These are phyloP conservation scores for Oidium heveae DNA, from an alignment of 2,329 filamentous ascomycete species.

Conservation along the genomic window DNA sequence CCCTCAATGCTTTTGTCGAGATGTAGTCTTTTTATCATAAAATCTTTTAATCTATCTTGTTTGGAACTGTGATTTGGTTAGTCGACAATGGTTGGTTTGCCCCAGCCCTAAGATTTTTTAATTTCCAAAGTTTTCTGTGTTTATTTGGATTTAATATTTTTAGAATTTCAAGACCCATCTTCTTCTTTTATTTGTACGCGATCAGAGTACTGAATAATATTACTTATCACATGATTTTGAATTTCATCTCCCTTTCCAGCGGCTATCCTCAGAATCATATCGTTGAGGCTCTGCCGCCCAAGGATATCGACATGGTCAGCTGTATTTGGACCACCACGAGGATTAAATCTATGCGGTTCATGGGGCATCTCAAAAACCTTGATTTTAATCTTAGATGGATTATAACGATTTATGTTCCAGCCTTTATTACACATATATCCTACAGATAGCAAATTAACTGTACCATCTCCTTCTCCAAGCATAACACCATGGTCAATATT, in stretches of 20 bases:
- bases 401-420: constrained; percentile 84
- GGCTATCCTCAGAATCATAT: constrained; percentile 65
- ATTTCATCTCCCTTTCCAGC: constrained; percentile 66
- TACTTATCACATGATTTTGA: constrained; percentile 50
- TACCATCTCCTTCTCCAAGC: constrained; percentile 88
- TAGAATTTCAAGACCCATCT: constrained; percentile 5
- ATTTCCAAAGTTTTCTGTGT: too few species aligned
- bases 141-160: too few species aligned
- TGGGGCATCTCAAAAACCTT: constrained; percentile 91
- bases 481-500: constrained; percentile 69
- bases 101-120: too few species aligned
- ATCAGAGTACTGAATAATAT: constrained; percentile 59
- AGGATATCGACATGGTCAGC: constrained; percentile 95
- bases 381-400: constrained; percentile 58
- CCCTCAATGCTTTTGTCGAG: too few species aligned
- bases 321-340: constrained; percentile 42
- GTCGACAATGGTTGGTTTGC: too few species aligned
- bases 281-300: constrained; percentile 68
- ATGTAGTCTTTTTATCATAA: too few species aligned
- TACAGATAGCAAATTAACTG: constrained; percentile 70
- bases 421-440: constrained; percentile 96
- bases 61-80: too few species aligned
- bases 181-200: constrained; percentile 42
- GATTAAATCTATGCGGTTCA: constrained; percentile 78
- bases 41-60: too few species aligned